These are phyloP conservation scores for Rhododendron ferrugineum DNA, from an alignment of 148 eudicot species.

Conservation along the genomic window DNA sequence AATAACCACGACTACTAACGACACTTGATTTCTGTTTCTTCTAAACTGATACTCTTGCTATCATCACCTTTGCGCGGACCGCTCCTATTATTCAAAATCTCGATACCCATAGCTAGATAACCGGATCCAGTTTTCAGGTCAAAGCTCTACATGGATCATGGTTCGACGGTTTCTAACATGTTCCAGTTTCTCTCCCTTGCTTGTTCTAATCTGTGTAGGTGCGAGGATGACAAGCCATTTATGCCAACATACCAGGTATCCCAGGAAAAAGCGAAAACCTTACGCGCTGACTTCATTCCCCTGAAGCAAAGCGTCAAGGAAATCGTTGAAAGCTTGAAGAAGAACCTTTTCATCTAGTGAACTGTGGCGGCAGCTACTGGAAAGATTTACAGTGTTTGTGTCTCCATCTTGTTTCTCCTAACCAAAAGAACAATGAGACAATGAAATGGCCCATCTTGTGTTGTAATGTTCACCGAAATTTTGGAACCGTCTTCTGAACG, in stretches of 20 bases:
- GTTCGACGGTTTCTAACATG: not conserved
- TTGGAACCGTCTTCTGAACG: not conserved
- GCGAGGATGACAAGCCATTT: not conserved
- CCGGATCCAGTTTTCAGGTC: too few relatives aligned
- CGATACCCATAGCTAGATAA: too few relatives aligned
- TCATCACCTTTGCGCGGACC: too few relatives aligned
- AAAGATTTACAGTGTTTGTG: not conserved
- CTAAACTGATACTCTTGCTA: too few relatives aligned
- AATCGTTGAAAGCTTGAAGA: not conserved
- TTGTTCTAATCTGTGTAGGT: not conserved
- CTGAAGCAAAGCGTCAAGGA: not conserved
- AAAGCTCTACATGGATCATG: too few relatives aligned
- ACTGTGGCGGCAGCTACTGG: not conserved
- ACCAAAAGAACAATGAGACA: too few relatives aligned
- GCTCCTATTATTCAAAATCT: too few relatives aligned
- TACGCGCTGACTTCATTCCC: not conserved
- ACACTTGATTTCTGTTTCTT: too few relatives aligned
- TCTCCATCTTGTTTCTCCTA: not conserved
- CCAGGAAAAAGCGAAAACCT: not conserved
- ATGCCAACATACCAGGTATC: not conserved
- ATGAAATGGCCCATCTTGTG: not conserved
- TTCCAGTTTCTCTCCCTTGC: not conserved
- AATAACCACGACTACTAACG: too few relatives aligned
- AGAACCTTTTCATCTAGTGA: not conserved
- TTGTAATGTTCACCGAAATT: not conserved